Base-by-base conservation (phyloP, 169 alveolate genomes). In the Babesia bovis region DNA sequence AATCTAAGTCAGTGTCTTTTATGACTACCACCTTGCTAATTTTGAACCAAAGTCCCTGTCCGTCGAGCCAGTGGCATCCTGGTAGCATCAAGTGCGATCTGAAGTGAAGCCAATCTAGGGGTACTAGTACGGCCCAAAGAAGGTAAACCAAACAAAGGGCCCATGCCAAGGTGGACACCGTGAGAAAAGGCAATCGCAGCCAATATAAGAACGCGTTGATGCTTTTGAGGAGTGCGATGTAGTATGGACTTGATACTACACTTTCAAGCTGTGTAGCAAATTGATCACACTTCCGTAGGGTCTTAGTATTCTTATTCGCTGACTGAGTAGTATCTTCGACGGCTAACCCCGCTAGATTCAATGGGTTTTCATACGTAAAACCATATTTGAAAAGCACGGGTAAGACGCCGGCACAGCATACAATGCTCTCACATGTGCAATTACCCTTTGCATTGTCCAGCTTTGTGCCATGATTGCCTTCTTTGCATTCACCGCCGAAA, bases 351-450 rank as follows among this genome's bases (percentile, higher is more conserved):
- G 12, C 19, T 23, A 50, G 19, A 12, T 12, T 23, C 59, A 10
- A 9, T 23, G 10, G 59, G 19, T 23, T 50, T 10, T 12, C 12
- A n/a, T n/a, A 50, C 35, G 35, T 13, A n/a, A 53, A 53, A 5
- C 63, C 63, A 53, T 23, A 53, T 15, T 25, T 9, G 50, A 33
- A 56, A 33, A 56, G 17, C 13, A 56, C n/a, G 26, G 49, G 49
- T 7, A 56, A 50, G 4, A 36, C 66, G 17, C 50, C 45, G 50
- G 66, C 51, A 36, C 66, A 56, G 30, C 5, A 21, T 26, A 56
- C 66, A 9, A 56, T n/a, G 45, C 4, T 7, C 36, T 6, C 49
- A 36, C 66, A 56, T 17, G 45, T n/a, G 28, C 60, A 6, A 17
- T 19, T 47, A 17, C 55, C 26, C 7, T 26, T 13, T 7, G 25